Evolutionary conservation across 495 filamentous ascomycete species (phyloP), one percentile per base, ranked within the genome.

Genomic region (Talaromyces thailandensis): DNA sequence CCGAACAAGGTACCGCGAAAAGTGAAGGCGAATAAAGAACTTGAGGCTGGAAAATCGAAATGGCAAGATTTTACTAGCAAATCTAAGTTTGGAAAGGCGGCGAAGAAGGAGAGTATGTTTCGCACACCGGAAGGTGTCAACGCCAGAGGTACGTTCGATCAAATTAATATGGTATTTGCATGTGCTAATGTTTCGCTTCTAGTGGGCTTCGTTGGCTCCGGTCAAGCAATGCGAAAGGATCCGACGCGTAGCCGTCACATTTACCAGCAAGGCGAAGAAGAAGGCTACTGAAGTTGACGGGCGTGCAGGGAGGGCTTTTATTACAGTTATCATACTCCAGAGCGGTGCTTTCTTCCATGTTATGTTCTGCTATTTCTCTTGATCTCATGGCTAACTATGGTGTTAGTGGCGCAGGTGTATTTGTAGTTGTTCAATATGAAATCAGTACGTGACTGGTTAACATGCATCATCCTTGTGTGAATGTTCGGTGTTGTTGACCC

Each of bases 191-290:
- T 35, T 64, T 50, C 56, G 64, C 18, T 52, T 63, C 25, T 60
- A 96, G 94, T 98, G 65, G 94, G 94, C 16, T 96, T 97, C 68
- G 96, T 92, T 16, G 94, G 94, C 45, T 96, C 92, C 45, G 94
- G 94, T 35, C 90, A 94, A 70, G 81, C 86, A 60, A 97, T 97
- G 94, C 88, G 91, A 67, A 96, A 96, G 69, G 93, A 96, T 71
- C 84, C 87, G 26, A 84, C 87, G 43, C 80, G 94, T 64, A 88
- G 84, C 66, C 88, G 91, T 64, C 91, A 96, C 70, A 88, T 93
- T 62, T 96, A 96, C 73, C 87, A 94, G 70, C 81, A 88, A 57
- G 86, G 78, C 66, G 91, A 91, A 12, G 90, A 96, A 37, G 82
- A 93, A 64, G 87, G 71, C 58, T 76, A 77, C 62, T 79, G 43